phyloP scores from a whole-genome alignment of 805 yeast genomes.

The Kuraishia ogatae region DNA sequence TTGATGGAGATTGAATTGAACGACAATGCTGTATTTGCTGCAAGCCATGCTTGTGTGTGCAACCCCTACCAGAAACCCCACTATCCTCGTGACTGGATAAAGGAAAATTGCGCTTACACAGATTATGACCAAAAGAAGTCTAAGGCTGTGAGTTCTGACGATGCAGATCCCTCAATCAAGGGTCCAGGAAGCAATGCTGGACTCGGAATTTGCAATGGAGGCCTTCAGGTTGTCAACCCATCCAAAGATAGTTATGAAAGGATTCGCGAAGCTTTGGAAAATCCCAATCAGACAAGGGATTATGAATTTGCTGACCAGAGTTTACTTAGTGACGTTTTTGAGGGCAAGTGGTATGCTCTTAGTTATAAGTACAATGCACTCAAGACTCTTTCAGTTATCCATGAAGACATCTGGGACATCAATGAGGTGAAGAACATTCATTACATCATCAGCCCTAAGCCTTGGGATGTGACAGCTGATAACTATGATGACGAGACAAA shows the following conservation, averaged over 20 bases:
- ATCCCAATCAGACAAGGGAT: constrained; percentile 25
- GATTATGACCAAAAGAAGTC: constrained; percentile 19
- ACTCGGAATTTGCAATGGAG: constrained; percentile 50
- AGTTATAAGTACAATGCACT: constrained; percentile 48
- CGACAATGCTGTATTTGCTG: constrained; percentile 35
- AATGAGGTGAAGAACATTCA: constrained; percentile 46
- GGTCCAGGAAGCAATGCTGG: constrained; percentile 37
- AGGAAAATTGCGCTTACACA: constrained; percentile 42
- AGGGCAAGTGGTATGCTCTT: constrained; percentile 39
- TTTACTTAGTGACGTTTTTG: constrained; percentile 43
- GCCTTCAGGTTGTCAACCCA: constrained; percentile 44
- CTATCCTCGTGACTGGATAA: constrained; percentile 46
- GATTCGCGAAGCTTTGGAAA: constrained; percentile 31
- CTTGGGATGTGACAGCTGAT: constrained; percentile 38
- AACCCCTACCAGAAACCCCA: constrained; percentile 44
- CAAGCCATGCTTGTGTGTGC: constrained; percentile 55
- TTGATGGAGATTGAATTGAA: constrained; percentile 37
- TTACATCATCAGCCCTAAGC: constrained; percentile 50
- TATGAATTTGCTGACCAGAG: constrained; percentile 56
- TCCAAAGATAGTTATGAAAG: constrained; percentile 23
- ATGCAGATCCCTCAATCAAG: constrained; percentile 7
- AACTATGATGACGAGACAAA: constrained; percentile 29
- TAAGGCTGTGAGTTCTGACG: constrained; percentile 6
- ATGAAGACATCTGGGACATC: constrained; percentile 37
- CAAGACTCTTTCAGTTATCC: constrained; percentile 39